Evolutionary conservation across 2,329 filamentous ascomycete species (phyloP).

Genomic region (Phaeosphaeria sp.): DNA sequence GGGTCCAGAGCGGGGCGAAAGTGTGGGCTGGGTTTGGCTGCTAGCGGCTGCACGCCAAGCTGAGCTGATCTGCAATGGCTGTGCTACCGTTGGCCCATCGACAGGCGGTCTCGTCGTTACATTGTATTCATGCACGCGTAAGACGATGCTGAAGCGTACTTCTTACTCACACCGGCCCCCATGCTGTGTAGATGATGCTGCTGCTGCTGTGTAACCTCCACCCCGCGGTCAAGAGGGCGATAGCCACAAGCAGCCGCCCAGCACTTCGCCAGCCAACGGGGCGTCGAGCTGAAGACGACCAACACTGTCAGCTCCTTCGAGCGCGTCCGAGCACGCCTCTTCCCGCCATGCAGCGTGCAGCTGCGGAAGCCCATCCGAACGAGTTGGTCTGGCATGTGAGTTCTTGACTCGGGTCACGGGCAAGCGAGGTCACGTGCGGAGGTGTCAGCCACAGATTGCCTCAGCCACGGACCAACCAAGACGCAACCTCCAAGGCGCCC

Average conservation of each 20-base stretch:
- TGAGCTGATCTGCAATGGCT: conserved; percentile 2
- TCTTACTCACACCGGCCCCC: not conserved
- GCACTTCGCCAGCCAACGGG: not conserved
- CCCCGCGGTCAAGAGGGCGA: not conserved
- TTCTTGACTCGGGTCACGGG: not conserved
- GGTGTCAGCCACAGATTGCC: not conserved
- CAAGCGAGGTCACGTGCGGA: not conserved
- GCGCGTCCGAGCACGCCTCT: conserved; percentile 10
- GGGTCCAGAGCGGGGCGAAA: conserved; percentile 8
- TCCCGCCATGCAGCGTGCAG: not conserved
- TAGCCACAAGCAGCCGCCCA: not conserved
- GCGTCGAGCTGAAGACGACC: conserved; percentile 6
- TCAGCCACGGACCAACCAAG: not conserved
- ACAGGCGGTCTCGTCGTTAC: not conserved
- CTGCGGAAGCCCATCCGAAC: not conserved
- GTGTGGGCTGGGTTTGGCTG: not conserved
- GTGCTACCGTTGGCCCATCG: conserved; percentile 6
- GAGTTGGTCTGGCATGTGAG: not conserved
- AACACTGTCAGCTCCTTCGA: conserved; percentile 4
- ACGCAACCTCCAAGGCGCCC: conserved; percentile 6
- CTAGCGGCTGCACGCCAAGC: not conserved
- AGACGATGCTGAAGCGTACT: not conserved
- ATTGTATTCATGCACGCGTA: not conserved
- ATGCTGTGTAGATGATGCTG: not conserved
- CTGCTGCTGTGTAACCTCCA: not conserved